Evolutionary conservation across 2,329 filamentous ascomycete genomes (phyloP), one percentile per base, ranked within the genome.

Genomic region (Lachnellula hyalina): DNA sequence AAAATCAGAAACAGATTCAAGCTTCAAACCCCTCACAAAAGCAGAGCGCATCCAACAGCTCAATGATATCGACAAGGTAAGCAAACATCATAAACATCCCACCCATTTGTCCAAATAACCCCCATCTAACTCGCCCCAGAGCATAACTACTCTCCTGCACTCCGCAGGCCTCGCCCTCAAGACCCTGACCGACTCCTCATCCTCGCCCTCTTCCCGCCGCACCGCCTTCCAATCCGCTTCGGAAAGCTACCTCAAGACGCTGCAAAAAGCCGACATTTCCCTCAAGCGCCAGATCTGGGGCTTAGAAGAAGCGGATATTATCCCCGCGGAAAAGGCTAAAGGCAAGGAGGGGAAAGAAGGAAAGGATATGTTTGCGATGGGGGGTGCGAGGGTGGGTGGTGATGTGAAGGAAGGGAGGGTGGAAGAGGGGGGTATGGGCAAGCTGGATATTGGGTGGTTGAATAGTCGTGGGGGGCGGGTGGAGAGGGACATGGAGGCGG

Each of bases 401-500:
- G 42, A 49, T 4, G 49, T 59, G n/a, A 28, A 28, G 25, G 53
- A 50, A 21, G 52, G 49, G 8, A 52, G 66, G 9, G 71, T 70
- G 44, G 69, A 52, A 11, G 62, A 66, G 78, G 40, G 72, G 76
- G 54, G 82, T 77, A 21, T 77, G 76, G 63, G 79, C 2, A 67
- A 66, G 17, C 76, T 96, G 51, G 92, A 96, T 68, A 86, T 95
- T 14, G 92, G 92, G 34, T 93, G 89, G 83, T 73, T 97, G 64
- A 97, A 96, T 68, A 92, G 89, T 65, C 81, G 90, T 54, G 90
- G 89, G 58, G 87, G 89, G 60, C 86, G 86, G 59, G 88, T 95
- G 21, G 89, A 89, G 54, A 82, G 85, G 65, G 87, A 90, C 60
- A 94, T 93, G 78, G 90, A 95, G 67, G 82, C 82, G 2, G 90